Percentiles rank a stretch among this genome's conserved stretches.
These are phyloP conservation scores for Glarea lozoyensis DNA, from an alignment of 495 filamentous ascomycete species.

Conservation along the genomic window DNA sequence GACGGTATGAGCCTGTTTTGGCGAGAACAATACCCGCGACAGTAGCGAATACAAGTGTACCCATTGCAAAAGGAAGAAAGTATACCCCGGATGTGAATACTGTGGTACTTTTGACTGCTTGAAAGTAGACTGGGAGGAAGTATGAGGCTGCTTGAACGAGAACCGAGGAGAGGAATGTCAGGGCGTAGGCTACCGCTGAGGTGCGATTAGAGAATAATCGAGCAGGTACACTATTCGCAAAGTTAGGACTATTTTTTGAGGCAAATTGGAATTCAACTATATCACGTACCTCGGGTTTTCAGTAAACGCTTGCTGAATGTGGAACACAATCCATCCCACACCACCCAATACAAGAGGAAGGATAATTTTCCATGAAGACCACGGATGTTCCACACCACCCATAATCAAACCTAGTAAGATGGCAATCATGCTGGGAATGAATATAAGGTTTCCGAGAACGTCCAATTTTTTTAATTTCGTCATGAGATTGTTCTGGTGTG, in stretches of 20 bases:
- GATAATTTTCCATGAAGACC: constrained; percentile 63
- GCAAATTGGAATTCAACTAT: too few species aligned
- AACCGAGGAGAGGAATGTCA: constrained; percentile 54
- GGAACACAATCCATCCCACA: constrained; percentile 47
- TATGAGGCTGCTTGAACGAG: constrained; percentile 64
- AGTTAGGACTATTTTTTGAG: too few species aligned
- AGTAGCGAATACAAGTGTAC: constrained; percentile 53
- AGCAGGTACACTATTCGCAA: constrained; percentile 63
- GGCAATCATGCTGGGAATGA: constrained; percentile 66
- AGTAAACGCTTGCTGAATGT: constrained; percentile 52
- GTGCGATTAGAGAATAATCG: constrained; percentile 49
- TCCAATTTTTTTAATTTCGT: constrained; percentile 46
- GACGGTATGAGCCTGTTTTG: constrained; percentile 51
- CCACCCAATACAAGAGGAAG: constrained; percentile 69
- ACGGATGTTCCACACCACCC: constrained; percentile 65
- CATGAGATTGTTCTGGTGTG: too few species aligned
- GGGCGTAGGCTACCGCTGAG: constrained; percentile 5
- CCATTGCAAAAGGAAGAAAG: constrained; percentile 56
- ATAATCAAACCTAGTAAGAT: constrained; percentile 68
- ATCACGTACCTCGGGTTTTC: too few species aligned
- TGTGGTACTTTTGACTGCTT: constrained; percentile 60
- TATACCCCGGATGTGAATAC: constrained; percentile 71
- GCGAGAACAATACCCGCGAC: constrained; percentile 57
- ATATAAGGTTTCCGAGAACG: constrained; percentile 57
- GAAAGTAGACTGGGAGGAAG: constrained; percentile 74